Conservation (phyloP, 1,139 yeast genomes). For the Taphrina sp. region DNA sequence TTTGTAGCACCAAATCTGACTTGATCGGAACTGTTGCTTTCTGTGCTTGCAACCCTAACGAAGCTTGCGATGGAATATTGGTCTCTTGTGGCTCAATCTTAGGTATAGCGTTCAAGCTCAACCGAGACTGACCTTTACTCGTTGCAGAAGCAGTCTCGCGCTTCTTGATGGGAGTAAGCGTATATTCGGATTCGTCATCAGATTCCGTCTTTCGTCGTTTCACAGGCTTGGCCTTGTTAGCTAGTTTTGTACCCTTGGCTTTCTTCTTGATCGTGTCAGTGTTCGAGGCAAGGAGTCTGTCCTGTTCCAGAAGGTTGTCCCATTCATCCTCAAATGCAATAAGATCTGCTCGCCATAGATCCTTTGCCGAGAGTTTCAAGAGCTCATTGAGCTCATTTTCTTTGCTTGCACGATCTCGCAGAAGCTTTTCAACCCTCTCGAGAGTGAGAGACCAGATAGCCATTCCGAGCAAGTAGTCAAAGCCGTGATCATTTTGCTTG, state of each 20-base stretch:
- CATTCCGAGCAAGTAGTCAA: slow-evolving; percentile 80
- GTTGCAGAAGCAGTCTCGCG: not conserved
- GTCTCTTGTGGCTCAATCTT: not conserved
- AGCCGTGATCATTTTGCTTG: slow-evolving; percentile 51
- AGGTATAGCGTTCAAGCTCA: not conserved
- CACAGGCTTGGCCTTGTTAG: slow-evolving; percentile 39
- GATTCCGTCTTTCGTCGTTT: slow-evolving; percentile 33
- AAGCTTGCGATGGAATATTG: not conserved
- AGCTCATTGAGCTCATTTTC: slow-evolving; percentile 69
- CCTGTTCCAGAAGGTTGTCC: slow-evolving; percentile 60
- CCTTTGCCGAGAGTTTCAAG: slow-evolving; percentile 73
- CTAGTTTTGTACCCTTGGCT: slow-evolving; percentile 27
- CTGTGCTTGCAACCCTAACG: not conserved
- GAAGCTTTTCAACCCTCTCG: slow-evolving; percentile 63
- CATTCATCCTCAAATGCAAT: slow-evolving; percentile 68
- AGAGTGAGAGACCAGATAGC: slow-evolving; percentile 88
- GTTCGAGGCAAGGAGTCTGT: slow-evolving; percentile 48
- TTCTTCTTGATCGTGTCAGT: slow-evolving; percentile 38
- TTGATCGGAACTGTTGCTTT: not conserved
- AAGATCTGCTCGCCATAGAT: slow-evolving; percentile 80
- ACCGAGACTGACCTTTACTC: too few species aligned
- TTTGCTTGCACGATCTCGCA: slow-evolving; percentile 68
- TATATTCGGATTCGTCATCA: slow-evolving; percentile 35
- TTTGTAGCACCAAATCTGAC: not conserved
- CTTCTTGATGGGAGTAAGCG: slow-evolving; percentile 22